Evolutionary conservation across 345 rosid species (phyloP).

Genomic region (Melaleuca alternifolia): DNA sequence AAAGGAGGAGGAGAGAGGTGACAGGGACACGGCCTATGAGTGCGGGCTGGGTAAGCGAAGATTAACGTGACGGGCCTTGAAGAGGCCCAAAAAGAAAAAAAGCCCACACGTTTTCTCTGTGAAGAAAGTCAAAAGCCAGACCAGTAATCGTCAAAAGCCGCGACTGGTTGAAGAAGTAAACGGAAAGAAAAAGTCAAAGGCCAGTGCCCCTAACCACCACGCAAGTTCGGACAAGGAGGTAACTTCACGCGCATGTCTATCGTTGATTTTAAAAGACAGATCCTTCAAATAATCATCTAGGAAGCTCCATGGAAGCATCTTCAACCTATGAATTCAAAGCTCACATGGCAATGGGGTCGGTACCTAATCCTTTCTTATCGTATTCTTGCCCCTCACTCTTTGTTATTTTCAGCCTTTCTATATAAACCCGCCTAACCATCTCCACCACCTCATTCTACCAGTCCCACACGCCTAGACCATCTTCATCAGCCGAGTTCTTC

Average conservation of each 20-base stretch:
- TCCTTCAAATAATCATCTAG: neutral
- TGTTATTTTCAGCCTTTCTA: neutral
- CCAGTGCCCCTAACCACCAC: neutral
- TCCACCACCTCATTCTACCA: neutral
- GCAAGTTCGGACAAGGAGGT: neutral
- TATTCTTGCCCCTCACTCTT: neutral
- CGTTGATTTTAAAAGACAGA: neutral
- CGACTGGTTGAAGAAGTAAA: no score
- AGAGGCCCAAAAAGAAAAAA: neutral
- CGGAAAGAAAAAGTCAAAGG: neutral
- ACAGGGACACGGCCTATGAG: neutral
- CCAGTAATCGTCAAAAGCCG: no score
- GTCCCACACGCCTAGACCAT: neutral
- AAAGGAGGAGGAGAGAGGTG: neutral
- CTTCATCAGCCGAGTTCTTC: neutral
- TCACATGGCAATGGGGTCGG: neutral
- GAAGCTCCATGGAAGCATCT: neutral
- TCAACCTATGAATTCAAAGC: neutral
- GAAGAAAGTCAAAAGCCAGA: no score
- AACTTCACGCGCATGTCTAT: neutral
- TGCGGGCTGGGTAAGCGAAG: neutral
- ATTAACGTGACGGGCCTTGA: neutral
- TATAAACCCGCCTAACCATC: neutral
- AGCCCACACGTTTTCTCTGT: neutral
- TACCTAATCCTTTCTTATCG: neutral